Evolutionary conservation across 1,284 basidiomycete species (phyloP), one percentile per base, ranked within the genome.

Genomic region (Sporisorium exsertum): DNA sequence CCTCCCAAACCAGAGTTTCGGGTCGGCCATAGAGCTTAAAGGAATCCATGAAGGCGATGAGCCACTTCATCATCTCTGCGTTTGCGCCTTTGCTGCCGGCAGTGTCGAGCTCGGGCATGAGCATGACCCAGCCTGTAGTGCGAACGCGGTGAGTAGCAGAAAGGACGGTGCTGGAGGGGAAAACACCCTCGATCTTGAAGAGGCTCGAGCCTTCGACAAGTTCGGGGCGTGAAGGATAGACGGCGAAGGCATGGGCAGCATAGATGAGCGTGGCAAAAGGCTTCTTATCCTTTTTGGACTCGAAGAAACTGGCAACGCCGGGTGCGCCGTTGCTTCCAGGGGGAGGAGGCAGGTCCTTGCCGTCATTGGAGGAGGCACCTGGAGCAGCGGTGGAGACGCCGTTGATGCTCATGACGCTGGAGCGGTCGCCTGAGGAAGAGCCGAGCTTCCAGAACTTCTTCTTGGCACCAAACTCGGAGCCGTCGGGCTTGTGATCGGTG

Each of bases 31-130:
- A 85, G 26, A 84, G 80, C 33, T 75, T 77, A 65, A 87, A 87
- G 33, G 84, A 85, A 26, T 85, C 83, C 82, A 85, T 84, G 32
- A 84, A 81, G 32, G 79, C 94, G 65, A 95, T 91, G 58, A 97
- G 88, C 95, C 96, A 99, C 84, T 92, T 92, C 77, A 98, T 88
- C 94, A 98, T 96, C 86, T 95, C 94, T 50, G 89, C 89, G 24
- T 79, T 82, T 37, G 83, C 81, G 15, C 85, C 86, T 50, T 85
- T 82, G 93, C 93, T 96, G 15, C 92, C 93, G 79, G 94, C 93
- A 56, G 59, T 65, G 20, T 80, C 78, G 59, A 77, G 62, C 35
- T 85, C 82, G 9, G 88, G 87, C 51, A 87, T 83, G 29, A 87
- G 81, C 64, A 87, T 85, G 5, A 87, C 86, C 80, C 80, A 84